Evolutionary conservation across 2,329 filamentous ascomycete species (phyloP), one percentile per base, ranked within the genome.

Genomic region (Colletotrichum camelliae): DNA sequence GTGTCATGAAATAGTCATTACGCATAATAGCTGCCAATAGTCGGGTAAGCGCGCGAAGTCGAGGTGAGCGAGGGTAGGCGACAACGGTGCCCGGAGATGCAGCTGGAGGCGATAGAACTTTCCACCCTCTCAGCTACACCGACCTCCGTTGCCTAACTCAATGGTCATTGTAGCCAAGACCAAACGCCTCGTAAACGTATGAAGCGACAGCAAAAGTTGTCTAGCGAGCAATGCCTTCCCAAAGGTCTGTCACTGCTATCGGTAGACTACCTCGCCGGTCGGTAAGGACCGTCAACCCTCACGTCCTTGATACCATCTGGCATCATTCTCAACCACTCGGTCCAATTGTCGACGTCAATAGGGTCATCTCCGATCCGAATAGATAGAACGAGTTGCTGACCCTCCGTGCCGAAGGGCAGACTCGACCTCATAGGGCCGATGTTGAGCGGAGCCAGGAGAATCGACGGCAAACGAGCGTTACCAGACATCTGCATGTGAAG

Each of bases 271-370:
- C 85, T 83, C 79, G 85, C 85, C 80, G 84, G 84, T 80, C 82
- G 82, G 76, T 84, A 89, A 24, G 89, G 88, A 4, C 88, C 88
- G 29, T 91, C 89, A 58, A 91, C 86, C 81, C 88, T 89, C 71
- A 91, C 85, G 74, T 91, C 89, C 78, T 84, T 87, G 77, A 91
- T 87, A 9, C 89, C 88, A 72, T 91, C 89, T 3, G 90, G 90
- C 86, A 92, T 89, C 79, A 89, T 83, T 27, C 90, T 87, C 77
- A 92, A 81, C 89, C 90, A 92, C 79, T 92, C 90, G 70, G 87
- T 85, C 90, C 90, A 91, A 70, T 83, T 87, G 67, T 91, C 89
- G 69, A 88, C 80, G 75, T 90, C 87, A 75, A 90, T 82, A 35
- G 85, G 85, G 29, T 90, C 89, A 55, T 91, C 89, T 4, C 85